Conservation (phyloP, 805 yeast species). For the Geotrichum ghanense region DNA sequence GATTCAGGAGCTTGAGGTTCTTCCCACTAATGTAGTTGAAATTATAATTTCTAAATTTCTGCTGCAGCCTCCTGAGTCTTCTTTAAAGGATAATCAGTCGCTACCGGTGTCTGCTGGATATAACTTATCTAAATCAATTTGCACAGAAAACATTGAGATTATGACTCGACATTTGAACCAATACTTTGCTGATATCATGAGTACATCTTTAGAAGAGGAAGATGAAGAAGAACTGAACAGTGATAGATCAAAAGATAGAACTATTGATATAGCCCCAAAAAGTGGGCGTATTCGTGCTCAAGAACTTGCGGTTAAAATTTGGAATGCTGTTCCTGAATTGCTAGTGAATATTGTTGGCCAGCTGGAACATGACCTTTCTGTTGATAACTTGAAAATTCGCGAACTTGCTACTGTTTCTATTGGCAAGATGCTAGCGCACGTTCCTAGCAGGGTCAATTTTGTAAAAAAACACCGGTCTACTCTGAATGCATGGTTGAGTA, state of each 20-base stretch:
- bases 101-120: slow-evolving; percentile 28
- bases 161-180: slow-evolving; percentile 68
- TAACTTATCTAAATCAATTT: slow-evolving; percentile 47
- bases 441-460: slow-evolving; percentile 45
- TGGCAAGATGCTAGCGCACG: slow-evolving; percentile 47
- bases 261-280: slow-evolving; percentile 6
- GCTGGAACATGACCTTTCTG: slow-evolving; percentile 58
- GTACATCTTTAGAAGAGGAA: slow-evolving; percentile 28
- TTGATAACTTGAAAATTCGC: slow-evolving; percentile 56
- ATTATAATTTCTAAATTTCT: slow-evolving; percentile 52
- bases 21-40: slow-evolving; percentile 51
- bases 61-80: slow-evolving; percentile 18
- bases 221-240: slow-evolving; percentile 21
- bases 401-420: slow-evolving; percentile 61
- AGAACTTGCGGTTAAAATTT: slow-evolving; percentile 48
- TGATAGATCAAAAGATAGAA: slow-evolving; percentile 18
- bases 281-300: slow-evolving; percentile 45
- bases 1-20: slow-evolving; percentile 53
- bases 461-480: slow-evolving; percentile 44
- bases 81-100: slow-evolving; percentile 10
- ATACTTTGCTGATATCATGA: slow-evolving; percentile 64
- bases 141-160: slow-evolving; percentile 59
- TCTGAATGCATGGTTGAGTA: slow-evolving; percentile 63
- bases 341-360: slow-evolving; percentile 65
- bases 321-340: slow-evolving; percentile 71